Percentiles rank a stretch among this genome's conserved stretches.
phyloP scores from a whole-genome alignment of 2,329 filamentous ascomycete species.

The Hypoxylon sp. region DNA sequence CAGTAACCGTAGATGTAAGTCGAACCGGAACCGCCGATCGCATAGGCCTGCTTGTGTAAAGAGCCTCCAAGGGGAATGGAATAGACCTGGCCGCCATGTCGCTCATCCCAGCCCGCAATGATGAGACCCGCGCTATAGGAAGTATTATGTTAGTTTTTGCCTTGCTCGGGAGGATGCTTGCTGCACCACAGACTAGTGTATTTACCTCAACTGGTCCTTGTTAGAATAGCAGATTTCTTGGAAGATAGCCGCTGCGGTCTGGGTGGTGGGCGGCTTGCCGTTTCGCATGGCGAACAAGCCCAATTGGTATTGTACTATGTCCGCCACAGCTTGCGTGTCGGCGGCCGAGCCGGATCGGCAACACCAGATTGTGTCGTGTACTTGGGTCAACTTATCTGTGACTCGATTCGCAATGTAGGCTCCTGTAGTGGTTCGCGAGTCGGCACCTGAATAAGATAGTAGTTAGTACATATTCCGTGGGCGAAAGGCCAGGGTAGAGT shows the following conservation, averaged over 20 bases:
- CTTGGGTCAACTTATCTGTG: conserved; percentile 98
- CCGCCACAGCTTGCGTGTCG: conserved; percentile 97
- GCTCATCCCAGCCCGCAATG: conserved; percentile 97
- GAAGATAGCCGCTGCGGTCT: conserved; percentile 95
- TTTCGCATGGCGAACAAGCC: conserved; percentile 93
- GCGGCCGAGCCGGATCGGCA: conserved; percentile 97
- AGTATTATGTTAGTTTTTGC: conserved; percentile 17
- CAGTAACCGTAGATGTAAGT: conserved; percentile 99
- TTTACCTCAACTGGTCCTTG: conserved; percentile 91
- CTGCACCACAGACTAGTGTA: background rate
- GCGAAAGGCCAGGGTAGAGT: background rate
- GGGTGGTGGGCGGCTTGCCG: conserved; percentile 90
- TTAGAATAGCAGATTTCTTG: conserved; percentile 98
- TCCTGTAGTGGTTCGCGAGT: conserved; percentile 97
- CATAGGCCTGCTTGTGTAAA: conserved; percentile 95
- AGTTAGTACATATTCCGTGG: conserved; percentile 30
- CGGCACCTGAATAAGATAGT: conserved; percentile 73
- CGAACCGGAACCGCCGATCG: conserved; percentile 95
- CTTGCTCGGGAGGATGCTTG: background rate
- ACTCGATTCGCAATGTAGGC: conserved; percentile 99
- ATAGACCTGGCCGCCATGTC: conserved; percentile 97
- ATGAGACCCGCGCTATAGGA: conserved; percentile 87
- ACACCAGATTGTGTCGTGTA: conserved; percentile 99
- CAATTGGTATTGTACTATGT: conserved; percentile 97
- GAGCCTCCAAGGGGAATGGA: conserved; percentile 96